Conservation (phyloP, 2,329 filamentous ascomycete species). For the Pseudonectria buxi region DNA sequence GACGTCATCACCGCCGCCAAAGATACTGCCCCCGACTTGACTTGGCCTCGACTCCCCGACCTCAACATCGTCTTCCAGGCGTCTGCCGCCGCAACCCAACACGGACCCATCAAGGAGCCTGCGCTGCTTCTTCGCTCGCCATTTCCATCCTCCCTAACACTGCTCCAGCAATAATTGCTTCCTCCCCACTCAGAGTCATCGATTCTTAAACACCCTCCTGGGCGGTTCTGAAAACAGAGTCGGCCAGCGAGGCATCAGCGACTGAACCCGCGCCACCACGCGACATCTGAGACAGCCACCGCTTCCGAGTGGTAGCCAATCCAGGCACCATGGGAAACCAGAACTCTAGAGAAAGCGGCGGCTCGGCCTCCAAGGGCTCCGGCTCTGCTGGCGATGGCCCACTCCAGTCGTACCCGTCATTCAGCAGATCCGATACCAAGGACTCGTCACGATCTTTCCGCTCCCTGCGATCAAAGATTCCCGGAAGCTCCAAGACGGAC, state of each 20-base stretch:
- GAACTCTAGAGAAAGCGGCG: slow-evolving; percentile 54
- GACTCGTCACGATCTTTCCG: slow-evolving; percentile 84
- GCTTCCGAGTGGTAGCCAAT: slow-evolving; percentile 14
- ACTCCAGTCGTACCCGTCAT: slow-evolving; percentile 82
- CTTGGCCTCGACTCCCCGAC: slow-evolving; percentile 15
- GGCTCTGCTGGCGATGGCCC: slow-evolving; percentile 35
- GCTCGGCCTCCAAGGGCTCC: slow-evolving; percentile 43
- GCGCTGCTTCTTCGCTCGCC: slow-evolving; percentile 40
- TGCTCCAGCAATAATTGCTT: slow-evolving; percentile 3
- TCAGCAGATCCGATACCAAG: slow-evolving; percentile 86
- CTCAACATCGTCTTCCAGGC: slow-evolving; percentile 13
- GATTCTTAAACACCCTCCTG: slow-evolving; percentile 7
- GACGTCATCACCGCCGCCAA: slow-evolving; percentile 24
- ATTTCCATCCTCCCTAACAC: slow-evolving; percentile 48
- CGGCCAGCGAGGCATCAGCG: slow-evolving; percentile 14
- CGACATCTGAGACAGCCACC: slow-evolving; percentile 23
- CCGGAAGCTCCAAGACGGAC: slow-evolving; percentile 63
- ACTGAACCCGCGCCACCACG: slow-evolving; percentile 19
- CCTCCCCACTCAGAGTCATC: slow-evolving; percentile 3
- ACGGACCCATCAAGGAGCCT: slow-evolving; percentile 44
- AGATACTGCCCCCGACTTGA: slow-evolving; percentile 14
- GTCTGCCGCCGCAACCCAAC: slow-evolving; percentile 32
- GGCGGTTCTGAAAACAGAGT: slow-evolving; percentile 9
- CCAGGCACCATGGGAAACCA: slow-evolving; percentile 62
- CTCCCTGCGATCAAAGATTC: slow-evolving; percentile 83